Evolutionary conservation across 345 rosid genomes (phyloP), one percentile per base, ranked within the genome.

Genomic region (Cardamine occulta): DNA sequence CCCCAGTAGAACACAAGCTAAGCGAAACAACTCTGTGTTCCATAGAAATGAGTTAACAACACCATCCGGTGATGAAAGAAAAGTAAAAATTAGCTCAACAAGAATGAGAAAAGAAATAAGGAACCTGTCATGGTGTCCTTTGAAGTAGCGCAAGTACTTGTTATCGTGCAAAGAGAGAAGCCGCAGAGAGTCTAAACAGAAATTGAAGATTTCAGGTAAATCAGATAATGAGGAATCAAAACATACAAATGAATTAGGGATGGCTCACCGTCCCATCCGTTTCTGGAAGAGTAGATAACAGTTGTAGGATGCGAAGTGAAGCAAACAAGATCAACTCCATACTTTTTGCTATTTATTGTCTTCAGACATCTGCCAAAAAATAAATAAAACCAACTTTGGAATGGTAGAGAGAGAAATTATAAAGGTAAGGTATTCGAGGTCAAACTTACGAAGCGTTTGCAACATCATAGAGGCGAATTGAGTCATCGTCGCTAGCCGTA

Each of bases 91-190:
- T 42, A 31, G 60, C 56, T 23, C 2, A 55, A 68, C 5, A 5
- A 37, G 44, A 18, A 63, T 29, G 17, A 80, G 14, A 11, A 80
- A 8, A n/a, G 70, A 66, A 56, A 55, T n/a, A 78, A 64, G 90
- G 77, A 62, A 92, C 97, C 97, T 95, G 89, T 90, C 99, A 70
- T 95, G 99, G 68, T 95, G 99, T 79, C 97, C 99, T 82, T 85
- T 95, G 79, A 92, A 95, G 73, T 89, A 89, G 9, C 97, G 96
- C 87, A 95, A 84, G 85, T 95, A 95, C 82, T 95, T 95, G 79
- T 92, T 92, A 82, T 95, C 97, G 40, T 92, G 91, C 91, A 95
- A 82, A 1, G 97, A 92, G 70, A 95, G 90, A 80, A 92, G 97
- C 64, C 97, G 81, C 67, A 95, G 81, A 55, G 97, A 92, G 74